These are phyloP conservation scores for Fagus sylvatica DNA, from an alignment of 306 rosid species.

Conservation along the genomic window DNA sequence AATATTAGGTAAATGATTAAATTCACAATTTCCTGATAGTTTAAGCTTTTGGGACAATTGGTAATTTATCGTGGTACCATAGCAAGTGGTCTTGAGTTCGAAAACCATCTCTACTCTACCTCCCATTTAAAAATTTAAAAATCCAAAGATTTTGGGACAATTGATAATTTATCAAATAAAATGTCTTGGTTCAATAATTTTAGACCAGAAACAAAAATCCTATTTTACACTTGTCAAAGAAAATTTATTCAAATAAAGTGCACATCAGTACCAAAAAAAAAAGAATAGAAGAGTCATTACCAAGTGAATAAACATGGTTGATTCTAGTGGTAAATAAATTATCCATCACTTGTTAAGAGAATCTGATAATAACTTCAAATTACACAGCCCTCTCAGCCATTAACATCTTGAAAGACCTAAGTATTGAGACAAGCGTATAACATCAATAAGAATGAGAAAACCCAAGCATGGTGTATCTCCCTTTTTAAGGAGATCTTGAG, in stretches of 20 bases:
- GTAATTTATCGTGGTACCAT: no score
- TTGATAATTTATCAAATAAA: background rate
- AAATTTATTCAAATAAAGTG: background rate
- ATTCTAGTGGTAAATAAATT: background rate
- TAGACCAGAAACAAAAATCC: background rate
- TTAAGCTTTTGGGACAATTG: no score
- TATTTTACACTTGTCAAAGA: background rate
- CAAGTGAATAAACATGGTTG: background rate
- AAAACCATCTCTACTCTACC: no score
- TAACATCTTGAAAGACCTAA: background rate
- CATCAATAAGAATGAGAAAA: background rate
- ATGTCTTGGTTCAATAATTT: constrained; percentile 1
- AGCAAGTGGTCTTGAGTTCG: no score
- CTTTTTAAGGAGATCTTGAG: background rate
- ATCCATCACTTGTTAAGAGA: background rate
- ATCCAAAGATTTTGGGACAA: no score
- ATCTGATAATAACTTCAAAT: background rate
- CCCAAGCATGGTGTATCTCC: background rate
- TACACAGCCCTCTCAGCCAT: background rate
- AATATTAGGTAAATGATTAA: no score
- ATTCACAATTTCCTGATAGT: no score
- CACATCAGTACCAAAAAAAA: background rate
- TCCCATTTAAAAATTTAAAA: no score
- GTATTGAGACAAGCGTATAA: background rate
- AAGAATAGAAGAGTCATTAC: background rate